Percentiles rank a stretch among this genome's conserved stretches.
Evolutionary conservation across 192 early-diverging fungal species (phyloP).

Genomic region (Chytriomyces sp.): DNA sequence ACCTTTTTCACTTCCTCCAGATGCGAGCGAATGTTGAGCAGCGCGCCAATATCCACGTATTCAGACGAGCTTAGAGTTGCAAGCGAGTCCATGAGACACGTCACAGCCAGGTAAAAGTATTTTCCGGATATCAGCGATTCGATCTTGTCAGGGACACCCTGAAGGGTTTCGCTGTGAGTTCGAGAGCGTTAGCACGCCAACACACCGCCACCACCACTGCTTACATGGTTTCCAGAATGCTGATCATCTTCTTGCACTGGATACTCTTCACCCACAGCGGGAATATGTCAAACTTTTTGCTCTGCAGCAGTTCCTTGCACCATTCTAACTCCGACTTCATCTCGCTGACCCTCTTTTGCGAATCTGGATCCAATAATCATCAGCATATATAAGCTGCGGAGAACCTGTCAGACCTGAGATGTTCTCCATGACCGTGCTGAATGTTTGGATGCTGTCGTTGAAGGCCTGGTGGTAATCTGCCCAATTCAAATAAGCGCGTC

Average conservation of each 20-base stretch:
- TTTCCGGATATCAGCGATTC: slow-evolving; percentile 55
- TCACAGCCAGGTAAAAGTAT: slow-evolving; percentile 58
- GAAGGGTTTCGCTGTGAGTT: slow-evolving; percentile 56
- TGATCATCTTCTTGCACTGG: slow-evolving; percentile 63
- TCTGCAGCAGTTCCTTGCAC: slow-evolving; percentile 58
- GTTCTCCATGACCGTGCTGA: slow-evolving; percentile 61
- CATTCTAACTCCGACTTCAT: slow-evolving; percentile 52
- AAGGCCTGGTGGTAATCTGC: slow-evolving; percentile 66
- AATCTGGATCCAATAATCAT: slow-evolving; percentile 33
- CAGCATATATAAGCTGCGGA: background rate
- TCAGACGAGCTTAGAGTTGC: slow-evolving; percentile 46
- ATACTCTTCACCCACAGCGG: slow-evolving; percentile 66
- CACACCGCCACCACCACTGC: background rate
- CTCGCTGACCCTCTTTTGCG: slow-evolving; percentile 47
- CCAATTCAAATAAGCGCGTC: background rate
- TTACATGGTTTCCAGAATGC: slow-evolving; percentile 61
- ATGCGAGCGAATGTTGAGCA: slow-evolving; percentile 48
- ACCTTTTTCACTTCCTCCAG: slow-evolving; percentile 49
- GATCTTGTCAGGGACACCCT: slow-evolving; percentile 51
- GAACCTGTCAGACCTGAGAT: slow-evolving; percentile 48
- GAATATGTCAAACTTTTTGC: slow-evolving; percentile 64
- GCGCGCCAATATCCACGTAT: slow-evolving; percentile 58
- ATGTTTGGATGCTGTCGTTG: slow-evolving; percentile 63
- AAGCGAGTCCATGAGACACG: slow-evolving; percentile 44
- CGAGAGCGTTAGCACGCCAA: background rate